A percentile compares a stretch with the other conserved stretches of the same genome.
These are phyloP conservation scores for Geranium brycei DNA, from an alignment of 345 rosid genomes.

Conservation along the genomic window DNA sequence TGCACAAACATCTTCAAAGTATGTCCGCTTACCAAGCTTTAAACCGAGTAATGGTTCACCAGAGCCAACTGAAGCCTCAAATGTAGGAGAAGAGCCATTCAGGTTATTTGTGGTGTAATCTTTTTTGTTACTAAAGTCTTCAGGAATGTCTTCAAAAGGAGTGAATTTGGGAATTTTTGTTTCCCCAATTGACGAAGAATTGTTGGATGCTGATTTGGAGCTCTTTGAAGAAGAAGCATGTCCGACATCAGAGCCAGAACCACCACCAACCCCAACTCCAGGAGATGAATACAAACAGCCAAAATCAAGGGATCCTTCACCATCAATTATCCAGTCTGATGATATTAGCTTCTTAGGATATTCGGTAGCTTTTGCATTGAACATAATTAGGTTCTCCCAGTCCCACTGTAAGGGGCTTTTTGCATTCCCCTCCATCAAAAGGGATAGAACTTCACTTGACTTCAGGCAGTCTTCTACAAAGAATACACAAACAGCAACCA, in stretches of 20 bases:
- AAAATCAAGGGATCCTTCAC: slow-evolving; percentile 44
- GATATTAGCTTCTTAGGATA: slow-evolving; percentile 34
- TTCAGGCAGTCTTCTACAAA: too few species aligned
- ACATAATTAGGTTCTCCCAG: slow-evolving; percentile 60
- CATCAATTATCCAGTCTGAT: slow-evolving; percentile 53
- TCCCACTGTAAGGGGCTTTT: slow-evolving; percentile 64
- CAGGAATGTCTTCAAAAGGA: slow-evolving; percentile 28
- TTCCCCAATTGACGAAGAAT: slow-evolving; percentile 49
- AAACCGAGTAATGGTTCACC: slow-evolving; percentile 63
- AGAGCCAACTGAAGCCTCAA: slow-evolving; percentile 56
- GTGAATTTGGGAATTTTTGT: slow-evolving; percentile 27
- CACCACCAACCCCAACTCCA: slow-evolving; percentile 28
- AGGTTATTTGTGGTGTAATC: slow-evolving; percentile 19
- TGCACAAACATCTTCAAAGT: slow-evolving; percentile 50
- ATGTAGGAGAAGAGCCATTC: slow-evolving; percentile 24
- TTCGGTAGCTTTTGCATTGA: slow-evolving; percentile 41
- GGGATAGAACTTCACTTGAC: slow-evolving; percentile 17
- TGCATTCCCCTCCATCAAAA: slow-evolving; percentile 66
- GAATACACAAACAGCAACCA: slow-evolving; percentile 15
- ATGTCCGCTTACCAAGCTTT: slow-evolving; percentile 67
- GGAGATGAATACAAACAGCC: slow-evolving; percentile 45
- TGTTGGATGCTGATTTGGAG: slow-evolving; percentile 56
- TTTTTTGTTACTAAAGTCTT: slow-evolving; percentile 25
- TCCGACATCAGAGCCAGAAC: slow-evolving; percentile 55
- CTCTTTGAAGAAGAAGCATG: slow-evolving; percentile 63